Evolutionary conservation across 176 grass and related monocot species (phyloP).

Genomic region (Themeda triandra): DNA sequence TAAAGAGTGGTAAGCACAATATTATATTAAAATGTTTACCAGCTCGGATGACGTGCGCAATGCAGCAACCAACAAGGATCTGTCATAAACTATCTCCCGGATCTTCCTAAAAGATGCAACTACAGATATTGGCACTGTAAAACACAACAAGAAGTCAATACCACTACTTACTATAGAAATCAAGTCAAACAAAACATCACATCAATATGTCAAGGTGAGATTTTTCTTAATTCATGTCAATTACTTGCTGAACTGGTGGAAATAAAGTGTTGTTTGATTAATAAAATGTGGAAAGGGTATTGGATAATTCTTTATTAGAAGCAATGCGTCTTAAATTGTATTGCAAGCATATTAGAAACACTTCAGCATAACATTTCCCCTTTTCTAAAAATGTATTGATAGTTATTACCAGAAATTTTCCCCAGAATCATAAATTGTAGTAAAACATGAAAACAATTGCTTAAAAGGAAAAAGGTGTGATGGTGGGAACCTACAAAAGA

Average conservation of each 20-base stretch:
- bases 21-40: constrained; percentile 47
- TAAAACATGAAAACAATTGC: neutral
- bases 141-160: constrained; percentile 22
- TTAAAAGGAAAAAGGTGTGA: neutral
- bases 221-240: neutral
- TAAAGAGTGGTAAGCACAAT: no score
- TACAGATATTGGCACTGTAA: constrained; percentile 82
- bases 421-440: neutral
- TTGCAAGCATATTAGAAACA: neutral
- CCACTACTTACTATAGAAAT: constrained; percentile 10
- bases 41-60: constrained; percentile 86
- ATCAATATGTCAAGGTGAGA: neutral
- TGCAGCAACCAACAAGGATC: constrained; percentile 68
- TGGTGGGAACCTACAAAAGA: neutral
- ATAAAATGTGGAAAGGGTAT: neutral
- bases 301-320: neutral
- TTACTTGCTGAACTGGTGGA: neutral
- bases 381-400: neutral
- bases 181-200: neutral
- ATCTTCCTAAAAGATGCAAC: constrained; percentile 95
- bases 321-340: neutral
- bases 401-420: neutral
- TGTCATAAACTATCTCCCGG: constrained; percentile 63
- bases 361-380: neutral
- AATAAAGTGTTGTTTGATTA: neutral